Evolutionary conservation across 2,329 filamentous ascomycete genomes (phyloP).

Genomic region (Alternaria rosae): DNA sequence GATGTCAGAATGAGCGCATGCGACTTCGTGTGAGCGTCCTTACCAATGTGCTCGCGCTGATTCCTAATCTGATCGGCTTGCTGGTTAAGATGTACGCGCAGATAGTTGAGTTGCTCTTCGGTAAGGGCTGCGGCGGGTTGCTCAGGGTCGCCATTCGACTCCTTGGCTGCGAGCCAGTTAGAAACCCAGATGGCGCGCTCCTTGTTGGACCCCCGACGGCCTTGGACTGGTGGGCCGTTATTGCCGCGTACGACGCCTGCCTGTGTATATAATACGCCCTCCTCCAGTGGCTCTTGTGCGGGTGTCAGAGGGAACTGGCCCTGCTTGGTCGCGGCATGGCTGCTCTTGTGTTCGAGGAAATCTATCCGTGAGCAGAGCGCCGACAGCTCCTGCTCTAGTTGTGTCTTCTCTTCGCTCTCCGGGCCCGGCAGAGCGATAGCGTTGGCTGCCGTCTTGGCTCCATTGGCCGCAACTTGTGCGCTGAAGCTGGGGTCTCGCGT

Average conservation of each 20-base stretch:
- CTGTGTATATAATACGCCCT: constrained; percentile 62
- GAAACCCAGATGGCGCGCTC: constrained; percentile 56
- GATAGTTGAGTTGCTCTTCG: constrained; percentile 82
- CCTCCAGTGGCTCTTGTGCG: constrained; percentile 67
- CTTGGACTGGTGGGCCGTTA: constrained; percentile 36
- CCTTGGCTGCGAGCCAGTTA: constrained; percentile 63
- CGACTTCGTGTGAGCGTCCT: background rate
- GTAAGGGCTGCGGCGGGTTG: constrained; percentile 66
- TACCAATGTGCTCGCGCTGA: constrained; percentile 78
- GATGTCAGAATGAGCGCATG: background rate
- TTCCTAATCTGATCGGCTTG: constrained; percentile 91
- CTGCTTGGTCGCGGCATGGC: constrained; percentile 65
- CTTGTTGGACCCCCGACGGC: constrained; percentile 43
- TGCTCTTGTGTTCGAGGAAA: constrained; percentile 81
- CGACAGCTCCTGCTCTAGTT: constrained; percentile 82
- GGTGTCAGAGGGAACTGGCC: constrained; percentile 77
- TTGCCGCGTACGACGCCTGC: constrained; percentile 45
- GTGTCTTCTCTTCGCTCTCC: constrained; percentile 75
- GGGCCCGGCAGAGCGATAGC: constrained; percentile 78
- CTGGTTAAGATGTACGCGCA: constrained; percentile 90
- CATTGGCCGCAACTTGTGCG: constrained; percentile 51
- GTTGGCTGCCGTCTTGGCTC: constrained; percentile 49
- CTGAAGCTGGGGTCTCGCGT: constrained; percentile 54
- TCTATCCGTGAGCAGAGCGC: constrained; percentile 80
- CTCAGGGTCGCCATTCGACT: constrained; percentile 57